Conservation (phyloP, 2,329 filamentous ascomycete species). For the Aureobasidium sp. region DNA sequence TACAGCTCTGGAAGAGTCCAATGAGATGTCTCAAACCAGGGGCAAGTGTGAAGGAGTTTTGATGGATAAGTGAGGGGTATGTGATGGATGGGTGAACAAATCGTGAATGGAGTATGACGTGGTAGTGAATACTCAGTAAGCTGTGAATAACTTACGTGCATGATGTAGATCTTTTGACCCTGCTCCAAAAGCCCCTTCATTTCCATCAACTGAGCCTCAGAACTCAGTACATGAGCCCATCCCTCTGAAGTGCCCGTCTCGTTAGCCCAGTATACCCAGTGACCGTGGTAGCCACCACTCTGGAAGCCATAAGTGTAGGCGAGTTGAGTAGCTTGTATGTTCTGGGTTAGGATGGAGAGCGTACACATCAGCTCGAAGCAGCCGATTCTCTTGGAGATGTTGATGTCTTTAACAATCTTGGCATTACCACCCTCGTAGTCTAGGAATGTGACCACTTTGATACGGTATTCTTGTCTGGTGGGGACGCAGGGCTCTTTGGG, state of each 20-base stretch:
- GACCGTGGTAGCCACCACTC: background rate
- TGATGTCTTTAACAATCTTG: background rate
- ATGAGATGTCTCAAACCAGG: background rate
- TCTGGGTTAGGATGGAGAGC: background rate
- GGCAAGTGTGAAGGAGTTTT: background rate
- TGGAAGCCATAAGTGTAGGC: background rate
- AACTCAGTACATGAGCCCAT: background rate
- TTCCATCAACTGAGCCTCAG: background rate
- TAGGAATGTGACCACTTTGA: background rate
- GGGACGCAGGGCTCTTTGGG: background rate
- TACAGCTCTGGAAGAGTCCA: background rate
- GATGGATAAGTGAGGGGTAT: background rate
- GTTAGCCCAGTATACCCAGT: background rate
- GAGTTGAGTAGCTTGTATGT: background rate
- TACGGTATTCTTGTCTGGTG: background rate
- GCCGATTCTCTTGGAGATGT: background rate
- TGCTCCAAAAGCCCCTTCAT: background rate
- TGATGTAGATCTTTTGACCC: background rate
- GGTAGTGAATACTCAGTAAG: too few species aligned
- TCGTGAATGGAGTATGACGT: too few species aligned
- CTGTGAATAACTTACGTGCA: background rate
- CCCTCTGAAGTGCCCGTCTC: background rate
- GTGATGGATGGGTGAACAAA: background rate
- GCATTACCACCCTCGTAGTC: background rate
- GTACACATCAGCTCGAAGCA: background rate